phyloP scores from a whole-genome alignment of 1,139 yeast genomes.

The Debaryomyces subglobosus region DNA sequence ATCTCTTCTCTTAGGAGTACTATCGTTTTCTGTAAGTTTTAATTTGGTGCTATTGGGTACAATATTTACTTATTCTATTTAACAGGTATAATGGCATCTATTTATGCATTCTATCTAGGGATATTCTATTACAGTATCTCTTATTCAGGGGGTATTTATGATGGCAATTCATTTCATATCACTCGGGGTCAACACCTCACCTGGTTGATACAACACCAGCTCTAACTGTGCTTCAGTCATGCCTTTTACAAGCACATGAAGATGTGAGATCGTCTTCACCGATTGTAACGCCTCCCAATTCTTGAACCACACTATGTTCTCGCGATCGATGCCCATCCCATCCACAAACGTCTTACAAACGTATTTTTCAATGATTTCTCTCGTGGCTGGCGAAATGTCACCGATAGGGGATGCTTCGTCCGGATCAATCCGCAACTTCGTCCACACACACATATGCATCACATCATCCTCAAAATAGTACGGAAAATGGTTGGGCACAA shows the following conservation, averaged over 20 bases:
- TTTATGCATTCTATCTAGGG: background rate
- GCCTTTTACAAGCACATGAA: conserved; percentile 55
- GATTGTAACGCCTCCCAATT: conserved; percentile 66
- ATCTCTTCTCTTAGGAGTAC: no score
- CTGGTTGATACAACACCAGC: conserved; percentile 23
- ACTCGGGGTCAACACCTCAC: conserved; percentile 20
- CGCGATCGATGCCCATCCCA: conserved; percentile 35
- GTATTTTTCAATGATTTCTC: conserved; percentile 40
- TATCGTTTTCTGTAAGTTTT: no score
- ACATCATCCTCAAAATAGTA: conserved; percentile 42
- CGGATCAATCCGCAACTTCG: conserved; percentile 35
- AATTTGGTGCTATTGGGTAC: no score
- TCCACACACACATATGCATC: conserved; percentile 48
- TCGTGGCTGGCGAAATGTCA: conserved; percentile 45
- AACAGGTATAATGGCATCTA: background rate
- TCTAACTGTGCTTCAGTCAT: conserved; percentile 25
- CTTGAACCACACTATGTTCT: conserved; percentile 59
- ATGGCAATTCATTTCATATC: background rate
- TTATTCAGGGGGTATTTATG: background rate
- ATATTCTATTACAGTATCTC: no score
- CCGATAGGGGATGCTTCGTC: conserved; percentile 42
- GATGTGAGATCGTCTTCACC: conserved; percentile 58
- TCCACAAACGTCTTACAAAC: conserved; percentile 49
- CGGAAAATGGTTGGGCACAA: conserved; percentile 47
- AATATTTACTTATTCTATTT: no score